Conservation (phyloP, 1,139 yeast genomes). For the Candida smagusa region DNA sequence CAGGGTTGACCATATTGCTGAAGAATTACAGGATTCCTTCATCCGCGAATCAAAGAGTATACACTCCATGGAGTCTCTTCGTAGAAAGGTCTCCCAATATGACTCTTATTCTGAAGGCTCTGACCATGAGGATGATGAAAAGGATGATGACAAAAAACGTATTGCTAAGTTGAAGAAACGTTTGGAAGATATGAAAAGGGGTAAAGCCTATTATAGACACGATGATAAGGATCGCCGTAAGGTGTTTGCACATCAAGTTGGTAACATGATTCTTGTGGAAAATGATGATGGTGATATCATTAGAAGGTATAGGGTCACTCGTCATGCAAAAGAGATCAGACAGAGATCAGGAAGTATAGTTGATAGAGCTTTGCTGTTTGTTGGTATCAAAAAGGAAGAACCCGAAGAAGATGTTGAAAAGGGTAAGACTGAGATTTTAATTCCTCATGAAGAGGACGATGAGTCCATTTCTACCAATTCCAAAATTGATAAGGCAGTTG, state of each 20-base stretch:
- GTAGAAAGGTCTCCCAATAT: constrained; percentile 35
- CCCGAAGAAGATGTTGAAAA: constrained; percentile 6
- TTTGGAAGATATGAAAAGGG: constrained; percentile 11
- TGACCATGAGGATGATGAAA: constrained; percentile 8
- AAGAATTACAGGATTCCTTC: constrained; percentile 3
- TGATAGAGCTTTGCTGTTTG: constrained; percentile 47
- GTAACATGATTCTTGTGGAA: constrained; percentile 76
- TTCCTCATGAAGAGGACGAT: constrained; percentile 18
- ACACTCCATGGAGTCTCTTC: constrained; percentile 41
- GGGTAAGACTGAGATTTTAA: constrained; percentile 10
- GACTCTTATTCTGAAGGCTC: constrained; percentile 20
- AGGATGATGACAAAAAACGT: constrained; percentile 6
- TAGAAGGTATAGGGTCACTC: constrained; percentile 72
- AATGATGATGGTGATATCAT: constrained; percentile 90
- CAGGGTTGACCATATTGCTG: constrained; percentile 1
- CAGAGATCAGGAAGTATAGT: constrained; percentile 34
- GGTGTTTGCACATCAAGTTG: constrained; percentile 49
- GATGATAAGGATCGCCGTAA: constrained; percentile 31
- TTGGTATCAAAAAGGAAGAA: constrained; percentile 41
- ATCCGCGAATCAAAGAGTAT: constrained; percentile 26
- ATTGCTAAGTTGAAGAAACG: constrained; percentile 7
- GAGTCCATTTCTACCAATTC: constrained; percentile 18
- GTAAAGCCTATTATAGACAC: constrained; percentile 27
- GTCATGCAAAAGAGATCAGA: constrained; percentile 32
- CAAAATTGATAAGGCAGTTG: constrained; percentile 18